Base-by-base conservation (phyloP, 768 basidiomycete genomes). In the Phaffia tasmanica region DNA sequence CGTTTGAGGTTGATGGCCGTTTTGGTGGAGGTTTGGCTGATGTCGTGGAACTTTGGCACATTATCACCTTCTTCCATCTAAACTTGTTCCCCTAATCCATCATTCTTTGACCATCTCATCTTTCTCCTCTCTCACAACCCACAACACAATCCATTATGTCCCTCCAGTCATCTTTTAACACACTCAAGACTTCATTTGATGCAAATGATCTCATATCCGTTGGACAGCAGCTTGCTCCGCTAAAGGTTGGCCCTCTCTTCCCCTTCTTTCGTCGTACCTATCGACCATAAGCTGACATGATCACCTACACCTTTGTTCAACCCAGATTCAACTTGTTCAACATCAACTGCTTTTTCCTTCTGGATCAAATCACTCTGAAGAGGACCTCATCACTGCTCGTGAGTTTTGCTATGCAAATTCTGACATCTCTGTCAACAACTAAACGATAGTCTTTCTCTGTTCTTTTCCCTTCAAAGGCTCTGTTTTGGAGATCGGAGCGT, bases 401-500 rank as follows among this genome's bases (percentile, higher is more conserved):
- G 75, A 63, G 86, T 80, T 25, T 46, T 46, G 16, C 35, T 27
- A 42, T 7, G 18, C 42, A 29, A 48, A 25, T 15, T n/a, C 50
- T 58, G 62, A 48, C 46, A 53, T 14, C 63, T 21, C 15, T 29
- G 27, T 62, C 42, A 23, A 16, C 25, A 47, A 30, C 61, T 30
- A 21, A 27, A 7, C 8, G 14, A 23, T 48, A 5, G 30, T 70
- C 58, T 35, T 67, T 47, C 62, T 71, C 51, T 63, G 67, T 21
- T 14, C 65, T 4, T 62, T 70, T 35, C 29, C 7, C 18, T 16
- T 0, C 46, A 46, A 76, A 93, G 91, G 94, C 69, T 90, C 92
- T 69, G 88, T 95, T 67, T 85, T 99, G 67, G 94, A 97, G 80
- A 86, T 97, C 72, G 94, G 92, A 62, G 90, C 92, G 21, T 86